Conservation (phyloP, 2,329 filamentous ascomycete genomes). For the Trichoderma sp. region DNA sequence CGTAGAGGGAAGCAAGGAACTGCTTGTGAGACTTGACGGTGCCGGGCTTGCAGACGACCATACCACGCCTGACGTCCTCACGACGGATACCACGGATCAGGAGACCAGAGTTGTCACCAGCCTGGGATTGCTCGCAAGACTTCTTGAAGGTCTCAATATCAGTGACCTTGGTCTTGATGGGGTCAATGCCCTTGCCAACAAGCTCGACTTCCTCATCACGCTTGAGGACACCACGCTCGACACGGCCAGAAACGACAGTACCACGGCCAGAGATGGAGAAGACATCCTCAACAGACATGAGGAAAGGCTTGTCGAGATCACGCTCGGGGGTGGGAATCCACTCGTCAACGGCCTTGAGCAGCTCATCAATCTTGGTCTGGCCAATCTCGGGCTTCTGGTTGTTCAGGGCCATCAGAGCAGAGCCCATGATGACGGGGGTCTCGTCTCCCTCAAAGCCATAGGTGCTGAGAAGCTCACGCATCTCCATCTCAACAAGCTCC, state of each 20-base stretch:
- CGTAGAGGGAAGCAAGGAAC: constrained; percentile 95
- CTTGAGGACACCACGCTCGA: constrained; percentile 94
- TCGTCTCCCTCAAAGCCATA: constrained; percentile 99
- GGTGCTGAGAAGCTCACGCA: constrained; percentile 89
- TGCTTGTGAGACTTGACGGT: constrained; percentile 83
- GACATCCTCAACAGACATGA: constrained; percentile 96
- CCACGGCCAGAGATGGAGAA: constrained; percentile 92
- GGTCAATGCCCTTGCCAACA: constrained; percentile 76
- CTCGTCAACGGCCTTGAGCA: constrained; percentile 82
- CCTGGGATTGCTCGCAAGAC: constrained; percentile 93
- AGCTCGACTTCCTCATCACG: constrained; percentile 93
- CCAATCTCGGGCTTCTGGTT: constrained; percentile 86
- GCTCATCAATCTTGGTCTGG: constrained; percentile 82
- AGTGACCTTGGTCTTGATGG: constrained; percentile 98
- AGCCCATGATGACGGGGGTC: constrained; percentile 95
- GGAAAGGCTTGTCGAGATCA: constrained; percentile 96
- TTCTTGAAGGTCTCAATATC: constrained; percentile 99
- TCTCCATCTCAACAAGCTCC: constrained; percentile 99
- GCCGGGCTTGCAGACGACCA: constrained; percentile 87
- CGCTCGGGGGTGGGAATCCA: constrained; percentile 97
- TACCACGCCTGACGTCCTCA: constrained; percentile 91
- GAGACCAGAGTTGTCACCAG: constrained; percentile 97
- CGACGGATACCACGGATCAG: constrained; percentile 94
- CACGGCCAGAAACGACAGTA: constrained; percentile 94
- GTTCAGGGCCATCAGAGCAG: constrained; percentile 91